A percentile compares a stretch with the other conserved stretches of the same genome.
Evolutionary conservation across 2,329 filamentous ascomycete species (phyloP).

Genomic region (Blastomyces emzantsi): DNA sequence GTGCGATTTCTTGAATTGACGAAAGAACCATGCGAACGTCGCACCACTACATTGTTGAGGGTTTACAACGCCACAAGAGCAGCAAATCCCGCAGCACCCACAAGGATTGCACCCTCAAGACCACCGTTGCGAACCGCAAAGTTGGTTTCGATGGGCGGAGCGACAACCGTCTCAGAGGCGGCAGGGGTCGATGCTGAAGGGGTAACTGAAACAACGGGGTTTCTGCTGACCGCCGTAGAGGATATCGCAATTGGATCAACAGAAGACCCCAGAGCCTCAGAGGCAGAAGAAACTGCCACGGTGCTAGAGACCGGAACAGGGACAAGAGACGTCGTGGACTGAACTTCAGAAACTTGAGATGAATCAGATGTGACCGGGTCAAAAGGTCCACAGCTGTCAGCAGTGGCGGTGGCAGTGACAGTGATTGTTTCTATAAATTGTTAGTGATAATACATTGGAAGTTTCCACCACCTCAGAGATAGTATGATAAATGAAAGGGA

Average conservation of each 20-base stretch:
- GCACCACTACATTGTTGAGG: not conserved
- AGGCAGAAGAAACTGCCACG: not conserved
- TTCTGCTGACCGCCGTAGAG: not conserved
- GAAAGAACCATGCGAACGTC: not conserved
- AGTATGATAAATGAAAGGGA: not conserved
- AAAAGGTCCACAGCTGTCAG: not conserved
- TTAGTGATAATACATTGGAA: not conserved
- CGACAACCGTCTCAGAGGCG: not conserved
- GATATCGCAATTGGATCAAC: not conserved
- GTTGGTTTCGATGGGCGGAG: not conserved
- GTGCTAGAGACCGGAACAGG: not conserved
- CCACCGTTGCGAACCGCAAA: conserved; percentile 8
- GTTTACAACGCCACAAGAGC: conserved; percentile 14
- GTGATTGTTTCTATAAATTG: not conserved
- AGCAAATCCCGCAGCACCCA: conserved; percentile 10
- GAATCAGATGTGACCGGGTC: not conserved
- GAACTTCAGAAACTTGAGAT: not conserved
- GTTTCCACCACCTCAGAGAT: not conserved
- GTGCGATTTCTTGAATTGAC: not conserved
- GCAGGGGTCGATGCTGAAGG: not conserved
- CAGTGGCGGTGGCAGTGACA: conserved; percentile 1
- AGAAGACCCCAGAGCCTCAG: conserved; percentile 1
- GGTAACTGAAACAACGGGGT: not conserved
- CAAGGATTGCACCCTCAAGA: conserved; percentile 5
- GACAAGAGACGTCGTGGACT: not conserved